Evolutionary conservation across 2,329 filamentous ascomycete species (phyloP).

Genomic region (Geosmithia flava): DNA sequence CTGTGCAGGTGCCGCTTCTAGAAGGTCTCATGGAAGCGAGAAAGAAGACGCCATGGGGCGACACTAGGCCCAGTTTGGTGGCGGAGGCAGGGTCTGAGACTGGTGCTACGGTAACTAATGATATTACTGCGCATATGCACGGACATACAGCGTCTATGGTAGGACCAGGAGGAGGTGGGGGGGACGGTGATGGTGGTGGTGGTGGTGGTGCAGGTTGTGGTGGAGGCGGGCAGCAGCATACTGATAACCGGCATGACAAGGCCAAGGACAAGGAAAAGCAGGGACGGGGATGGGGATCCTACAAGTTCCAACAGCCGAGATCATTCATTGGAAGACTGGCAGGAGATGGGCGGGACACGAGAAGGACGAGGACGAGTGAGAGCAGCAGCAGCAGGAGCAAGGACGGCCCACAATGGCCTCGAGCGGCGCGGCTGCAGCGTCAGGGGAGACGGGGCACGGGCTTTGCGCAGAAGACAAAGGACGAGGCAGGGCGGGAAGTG

Average conservation of each 20-base stretch:
- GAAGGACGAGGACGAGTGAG: too few relatives aligned
- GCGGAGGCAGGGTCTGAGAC: background rate
- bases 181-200: too few relatives aligned
- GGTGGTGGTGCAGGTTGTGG: too few relatives aligned
- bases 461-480: background rate
- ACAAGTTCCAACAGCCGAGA: conserved; percentile 16
- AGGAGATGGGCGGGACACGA: background rate
- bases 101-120: background rate
- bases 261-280: background rate
- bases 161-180: background rate
- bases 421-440: too few relatives aligned
- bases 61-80: background rate
- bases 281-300: conserved; percentile 4
- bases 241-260: background rate
- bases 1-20: background rate
- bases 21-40: background rate
- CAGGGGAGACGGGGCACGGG: too few relatives aligned
- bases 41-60: background rate
- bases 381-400: too few relatives aligned
- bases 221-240: too few relatives aligned
- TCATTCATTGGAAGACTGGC: conserved; percentile 17
- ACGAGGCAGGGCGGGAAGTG: background rate
- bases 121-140: too few relatives aligned
- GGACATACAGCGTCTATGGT: background rate
- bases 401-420: too few relatives aligned